Evolutionary conservation across 805 yeast species (phyloP).

Genomic region (Lachancea sp.): DNA sequence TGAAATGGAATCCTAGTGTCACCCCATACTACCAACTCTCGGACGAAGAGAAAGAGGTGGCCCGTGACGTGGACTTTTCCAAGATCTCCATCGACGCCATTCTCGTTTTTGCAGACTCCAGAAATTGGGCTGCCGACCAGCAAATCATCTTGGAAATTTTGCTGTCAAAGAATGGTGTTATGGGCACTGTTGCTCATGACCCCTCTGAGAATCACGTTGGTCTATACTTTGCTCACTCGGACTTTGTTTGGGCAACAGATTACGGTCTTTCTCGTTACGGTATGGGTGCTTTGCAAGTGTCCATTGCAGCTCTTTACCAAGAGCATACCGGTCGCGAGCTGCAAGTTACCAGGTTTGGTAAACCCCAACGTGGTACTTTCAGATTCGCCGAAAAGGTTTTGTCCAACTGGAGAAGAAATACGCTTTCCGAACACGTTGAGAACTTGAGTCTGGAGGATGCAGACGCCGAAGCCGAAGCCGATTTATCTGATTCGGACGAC

Average conservation of each 20-base stretch:
- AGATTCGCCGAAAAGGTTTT: conserved; percentile 75
- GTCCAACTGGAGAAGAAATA: conserved; percentile 70
- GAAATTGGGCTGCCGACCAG: conserved; percentile 91
- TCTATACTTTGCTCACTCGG: conserved; percentile 84
- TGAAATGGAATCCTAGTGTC: conserved; percentile 83
- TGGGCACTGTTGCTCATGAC: conserved; percentile 67
- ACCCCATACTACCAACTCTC: conserved; percentile 76
- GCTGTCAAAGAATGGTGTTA: conserved; percentile 67
- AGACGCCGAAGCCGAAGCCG: conserved; percentile 11
- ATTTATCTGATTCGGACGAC: conserved; percentile 18
- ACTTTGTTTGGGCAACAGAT: conserved; percentile 90
- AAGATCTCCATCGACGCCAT: conserved; percentile 70
- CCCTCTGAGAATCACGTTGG: conserved; percentile 73
- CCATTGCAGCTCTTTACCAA: conserved; percentile 75
- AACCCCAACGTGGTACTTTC: conserved; percentile 85
- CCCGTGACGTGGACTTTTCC: conserved; percentile 55
- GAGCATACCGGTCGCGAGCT: conserved; percentile 81
- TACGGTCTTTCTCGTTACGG: conserved; percentile 79
- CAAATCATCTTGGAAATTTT: conserved; percentile 81
- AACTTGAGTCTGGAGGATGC: conserved; percentile 38
- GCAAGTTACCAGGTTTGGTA: conserved; percentile 78
- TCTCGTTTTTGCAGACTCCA: conserved; percentile 82
- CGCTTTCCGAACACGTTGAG: conserved; percentile 66
- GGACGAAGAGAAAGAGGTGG: conserved; percentile 57
- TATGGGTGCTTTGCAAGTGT: conserved; percentile 90